Base-by-base conservation (phyloP, 2,329 filamentous ascomycete genomes). In the Pezicula rhizophila region DNA sequence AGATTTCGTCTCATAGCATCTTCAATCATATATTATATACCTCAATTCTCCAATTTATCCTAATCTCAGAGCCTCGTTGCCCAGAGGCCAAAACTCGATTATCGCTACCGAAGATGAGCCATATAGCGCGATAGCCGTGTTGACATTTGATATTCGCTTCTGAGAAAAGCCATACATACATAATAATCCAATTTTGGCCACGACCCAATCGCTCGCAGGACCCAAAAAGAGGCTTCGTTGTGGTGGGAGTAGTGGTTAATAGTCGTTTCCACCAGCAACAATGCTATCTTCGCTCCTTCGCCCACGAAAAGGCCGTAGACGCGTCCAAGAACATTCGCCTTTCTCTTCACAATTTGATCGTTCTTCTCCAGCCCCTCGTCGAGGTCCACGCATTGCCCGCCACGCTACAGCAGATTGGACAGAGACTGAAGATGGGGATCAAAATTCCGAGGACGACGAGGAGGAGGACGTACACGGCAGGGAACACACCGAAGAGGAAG, bases 361-460 rank as follows among this genome's bases (percentile, higher is more conserved):
- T 15, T 57, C 55, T 38, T 60, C 63, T 8, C 54, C 58, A 17
- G 42, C 53, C 8, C 54, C 50, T 31, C 54, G 50, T 14, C 49
- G 57, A 39, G 42, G 49, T 50, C 48, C 54, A 47, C 50, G 47
- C 43, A 56, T 49, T 5, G 34, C 44, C 43, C 56, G 58, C 34
- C 60, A 63, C 64, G 79, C 80, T 48, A 79, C 77, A 2, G 81
- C 80, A 51, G 81, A 84, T 63, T 84, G 83, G 55, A 84, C 80
- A 42, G 80, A 84, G 60, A 78, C 74, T 34, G 80, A 83, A 50
- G 78, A 82, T 46, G 73, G 72, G 4, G 58, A 60, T 11, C 70
- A 57, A n/a, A 50, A 51, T 26, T 51, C 56, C 25, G 52, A 58
- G 3, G 52, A 59, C 7, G 45, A 48, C 7, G 55, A 55, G 2